phyloP scores from a whole-genome alignment of 1,139 yeast genomes.

The Taphrina wiesneri region DNA sequence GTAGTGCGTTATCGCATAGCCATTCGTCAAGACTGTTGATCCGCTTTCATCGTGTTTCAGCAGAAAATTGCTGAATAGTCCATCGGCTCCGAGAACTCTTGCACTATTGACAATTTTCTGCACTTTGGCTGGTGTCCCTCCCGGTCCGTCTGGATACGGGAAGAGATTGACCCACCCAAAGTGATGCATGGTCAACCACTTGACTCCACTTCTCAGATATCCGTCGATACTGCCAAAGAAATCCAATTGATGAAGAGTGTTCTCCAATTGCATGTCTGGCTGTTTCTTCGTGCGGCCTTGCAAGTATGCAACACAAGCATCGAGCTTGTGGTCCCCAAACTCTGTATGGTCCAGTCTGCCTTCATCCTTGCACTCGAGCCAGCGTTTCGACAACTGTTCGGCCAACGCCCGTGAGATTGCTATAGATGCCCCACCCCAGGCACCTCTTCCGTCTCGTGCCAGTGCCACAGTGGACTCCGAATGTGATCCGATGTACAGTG shows the following conservation, averaged over 20 bases:
- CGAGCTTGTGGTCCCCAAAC: conserved; percentile 15
- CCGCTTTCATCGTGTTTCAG: conserved; percentile 7
- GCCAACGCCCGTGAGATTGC: conserved; percentile 4
- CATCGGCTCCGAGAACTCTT: not conserved
- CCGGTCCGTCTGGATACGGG: conserved; percentile 7
- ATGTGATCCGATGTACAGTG: not conserved
- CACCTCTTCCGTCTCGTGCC: conserved; percentile 11
- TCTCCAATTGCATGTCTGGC: conserved; percentile 4
- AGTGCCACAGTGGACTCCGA: not conserved
- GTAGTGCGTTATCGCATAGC: conserved; percentile 8
- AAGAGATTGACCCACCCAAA: conserved; percentile 12
- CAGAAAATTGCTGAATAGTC: conserved; percentile 4
- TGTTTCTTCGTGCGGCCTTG: not conserved
- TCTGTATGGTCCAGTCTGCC: conserved; percentile 6
- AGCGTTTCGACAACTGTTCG: not conserved
- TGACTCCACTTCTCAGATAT: conserved; percentile 3
- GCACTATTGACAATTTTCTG: conserved; percentile 6
- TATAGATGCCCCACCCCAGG: conserved; percentile 15
- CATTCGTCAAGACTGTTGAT: conserved; percentile 1
- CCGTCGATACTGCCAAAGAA: conserved; percentile 5
- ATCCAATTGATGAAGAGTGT: conserved; percentile 6
- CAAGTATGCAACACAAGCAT: conserved; percentile 17
- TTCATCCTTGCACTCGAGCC: not conserved
- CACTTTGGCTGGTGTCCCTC: conserved; percentile 4
- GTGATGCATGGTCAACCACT: conserved; percentile 16